A percentile compares a stretch with the other conserved stretches of the same genome.
phyloP scores from a whole-genome alignment of 306 rosid genomes.

The Dicorynia guianensis region DNA sequence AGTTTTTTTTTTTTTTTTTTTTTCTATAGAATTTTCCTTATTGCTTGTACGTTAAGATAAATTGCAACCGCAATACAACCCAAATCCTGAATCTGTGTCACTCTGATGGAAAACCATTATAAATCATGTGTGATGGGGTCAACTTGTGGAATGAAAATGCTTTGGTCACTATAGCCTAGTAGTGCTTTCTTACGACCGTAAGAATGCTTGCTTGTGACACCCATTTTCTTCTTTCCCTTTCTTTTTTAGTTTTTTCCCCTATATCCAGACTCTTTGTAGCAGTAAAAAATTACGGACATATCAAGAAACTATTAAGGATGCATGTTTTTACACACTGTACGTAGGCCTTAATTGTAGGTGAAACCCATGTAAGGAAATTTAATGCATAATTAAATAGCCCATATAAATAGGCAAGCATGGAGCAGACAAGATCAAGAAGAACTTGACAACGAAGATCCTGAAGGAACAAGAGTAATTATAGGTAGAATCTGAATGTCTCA shows the following conservation, averaged over 20 bases:
- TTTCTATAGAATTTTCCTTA: not conserved
- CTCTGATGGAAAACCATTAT: conserved; percentile 48
- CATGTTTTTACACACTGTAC: too few relatives aligned
- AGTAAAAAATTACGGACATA: conserved; percentile 18
- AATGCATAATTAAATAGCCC: not conserved
- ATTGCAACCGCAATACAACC: not conserved
- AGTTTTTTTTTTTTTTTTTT: not conserved
- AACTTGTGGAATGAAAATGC: conserved; percentile 39
- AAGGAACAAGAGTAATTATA: conserved; percentile 43
- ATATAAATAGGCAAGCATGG: conserved; percentile 10
- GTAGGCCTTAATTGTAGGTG: not conserved
- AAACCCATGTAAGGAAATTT: not conserved
- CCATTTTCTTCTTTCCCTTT: conserved; percentile 42
- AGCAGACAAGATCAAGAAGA: not conserved
- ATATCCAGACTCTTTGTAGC: not conserved
- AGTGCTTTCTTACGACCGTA: conserved; percentile 83
- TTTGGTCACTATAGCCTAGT: conserved; percentile 37
- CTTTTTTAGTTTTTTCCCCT: not conserved
- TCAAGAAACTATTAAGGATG: not conserved
- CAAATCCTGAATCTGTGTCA: conserved; percentile 11
- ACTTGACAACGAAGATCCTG: conserved; percentile 37
- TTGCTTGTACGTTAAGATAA: conserved; percentile 20
- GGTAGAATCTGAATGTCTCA: conserved; percentile 50
- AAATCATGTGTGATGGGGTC: conserved; percentile 53
- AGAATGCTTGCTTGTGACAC: conserved; percentile 80